These are phyloP conservation scores for Pyrrhoderma noxium DNA, from an alignment of 1,284 basidiomycete genomes.

Conservation along the genomic window DNA sequence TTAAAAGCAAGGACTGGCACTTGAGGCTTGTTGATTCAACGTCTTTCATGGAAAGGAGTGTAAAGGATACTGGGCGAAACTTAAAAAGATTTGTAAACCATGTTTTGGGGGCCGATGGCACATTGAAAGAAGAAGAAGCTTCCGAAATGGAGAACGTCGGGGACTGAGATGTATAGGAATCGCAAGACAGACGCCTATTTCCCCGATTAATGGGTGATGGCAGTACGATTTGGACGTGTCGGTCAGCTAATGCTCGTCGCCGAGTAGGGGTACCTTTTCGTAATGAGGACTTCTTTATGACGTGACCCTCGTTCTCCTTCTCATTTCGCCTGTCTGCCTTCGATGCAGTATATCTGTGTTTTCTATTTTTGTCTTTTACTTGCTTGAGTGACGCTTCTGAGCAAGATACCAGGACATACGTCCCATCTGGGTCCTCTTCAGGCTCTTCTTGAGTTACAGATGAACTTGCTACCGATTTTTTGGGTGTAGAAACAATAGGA, in stretches of 20 bases:
- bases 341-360: not conserved
- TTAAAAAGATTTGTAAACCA: conserved; percentile 91
- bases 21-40: conserved; percentile 64
- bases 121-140: conserved; percentile 33
- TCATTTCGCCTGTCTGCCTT: conserved; percentile 18
- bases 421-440: not conserved
- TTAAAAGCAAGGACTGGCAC: conserved; percentile 66
- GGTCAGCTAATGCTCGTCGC: conserved; percentile 23
- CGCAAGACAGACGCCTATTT: conserved; percentile 3
- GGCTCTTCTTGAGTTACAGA: not conserved
- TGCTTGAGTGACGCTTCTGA: conserved; percentile 2
- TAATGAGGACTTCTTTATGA: conserved; percentile 39
- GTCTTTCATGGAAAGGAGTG: conserved; percentile 60
- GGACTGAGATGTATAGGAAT: conserved; percentile 8
- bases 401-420: conserved; percentile 3
- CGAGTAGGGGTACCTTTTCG: conserved; percentile 28
- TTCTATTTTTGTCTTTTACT: conserved; percentile 2
- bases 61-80: conserved; percentile 66
- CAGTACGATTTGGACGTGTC: conserved; percentile 47
- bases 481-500: not conserved
- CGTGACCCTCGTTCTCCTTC: conserved; percentile 30
- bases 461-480: not conserved
- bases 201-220: conserved; percentile 21
- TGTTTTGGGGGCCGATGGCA: conserved; percentile 47
- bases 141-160: conserved; percentile 16